Evolutionary conservation across 176 grass and related monocot genomes (phyloP).

Genomic region (Eleusine coracana): DNA sequence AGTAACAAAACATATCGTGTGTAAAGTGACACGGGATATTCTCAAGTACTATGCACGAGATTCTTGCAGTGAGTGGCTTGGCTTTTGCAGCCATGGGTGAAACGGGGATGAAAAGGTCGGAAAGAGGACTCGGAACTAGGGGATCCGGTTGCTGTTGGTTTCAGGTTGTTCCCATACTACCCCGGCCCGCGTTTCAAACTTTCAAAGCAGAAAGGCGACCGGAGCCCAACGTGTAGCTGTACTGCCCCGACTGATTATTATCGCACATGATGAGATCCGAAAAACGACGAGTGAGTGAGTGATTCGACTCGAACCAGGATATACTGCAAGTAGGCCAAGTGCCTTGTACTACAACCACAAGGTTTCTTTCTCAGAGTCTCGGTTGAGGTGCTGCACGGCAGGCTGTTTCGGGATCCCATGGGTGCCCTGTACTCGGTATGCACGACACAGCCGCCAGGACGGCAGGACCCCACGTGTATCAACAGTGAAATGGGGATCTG

Average conservation of each 20-base stretch:
- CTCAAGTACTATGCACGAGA: background rate
- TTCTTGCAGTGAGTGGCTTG: background rate
- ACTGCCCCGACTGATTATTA: background rate
- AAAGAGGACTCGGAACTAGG: background rate
- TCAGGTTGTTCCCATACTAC: conserved; percentile 4
- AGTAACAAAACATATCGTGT: background rate
- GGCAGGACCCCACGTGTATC: background rate
- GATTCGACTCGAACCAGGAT: background rate
- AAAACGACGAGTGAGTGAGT: background rate
- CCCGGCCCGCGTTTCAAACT: background rate
- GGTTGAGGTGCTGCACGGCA: background rate
- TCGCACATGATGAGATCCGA: background rate
- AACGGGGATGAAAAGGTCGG: background rate
- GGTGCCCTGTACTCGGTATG: background rate
- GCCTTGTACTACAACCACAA: background rate
- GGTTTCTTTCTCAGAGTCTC: background rate
- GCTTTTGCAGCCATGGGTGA: background rate
- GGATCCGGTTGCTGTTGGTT: conserved; percentile 10
- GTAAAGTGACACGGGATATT: conserved; percentile 11
- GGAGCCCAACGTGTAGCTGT: background rate
- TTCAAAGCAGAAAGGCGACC: background rate
- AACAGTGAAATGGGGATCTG: background rate
- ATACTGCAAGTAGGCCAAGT: background rate
- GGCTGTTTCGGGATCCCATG: background rate
- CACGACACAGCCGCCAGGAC: background rate